Conservation (phyloP, 208 protist genomes). For the Crithidia acanthocephali region DNA sequence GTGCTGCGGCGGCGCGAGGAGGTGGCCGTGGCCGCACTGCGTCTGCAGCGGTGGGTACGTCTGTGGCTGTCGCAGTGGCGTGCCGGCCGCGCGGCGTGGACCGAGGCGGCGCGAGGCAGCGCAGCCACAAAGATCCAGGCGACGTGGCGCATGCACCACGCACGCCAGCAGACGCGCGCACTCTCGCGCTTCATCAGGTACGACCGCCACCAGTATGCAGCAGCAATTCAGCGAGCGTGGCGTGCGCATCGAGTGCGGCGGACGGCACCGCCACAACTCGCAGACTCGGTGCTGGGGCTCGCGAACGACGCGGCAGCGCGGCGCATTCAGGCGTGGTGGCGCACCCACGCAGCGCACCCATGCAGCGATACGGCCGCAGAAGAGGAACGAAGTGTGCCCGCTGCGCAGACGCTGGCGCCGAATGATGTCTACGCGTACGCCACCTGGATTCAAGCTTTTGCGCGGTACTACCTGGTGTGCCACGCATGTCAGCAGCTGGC, state of each 20-base stretch:
- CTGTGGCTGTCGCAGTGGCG: slow-evolving; percentile 36
- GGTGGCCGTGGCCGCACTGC: slow-evolving; percentile 48
- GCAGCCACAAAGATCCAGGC: slow-evolving; percentile 67
- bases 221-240: slow-evolving; percentile 62
- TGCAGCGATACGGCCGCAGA: slow-evolving; percentile 37
- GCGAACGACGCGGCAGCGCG: slow-evolving; percentile 29
- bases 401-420: slow-evolving; percentile 13
- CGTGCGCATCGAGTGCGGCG: slow-evolving; percentile 34
- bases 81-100: not conserved
- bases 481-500: not conserved
- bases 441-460: slow-evolving; percentile 52
- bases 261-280: too few relatives aligned
- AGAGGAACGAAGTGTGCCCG: not conserved
- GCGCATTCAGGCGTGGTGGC: slow-evolving; percentile 60
- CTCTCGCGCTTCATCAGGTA: slow-evolving; percentile 51
- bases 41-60: slow-evolving; percentile 55
- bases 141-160: slow-evolving; percentile 56
- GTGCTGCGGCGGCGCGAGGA: slow-evolving; percentile 56
- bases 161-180: slow-evolving; percentile 8
- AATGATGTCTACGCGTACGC: slow-evolving; percentile 63
- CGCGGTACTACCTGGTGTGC: slow-evolving; percentile 30
- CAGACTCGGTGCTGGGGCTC: too few relatives aligned
- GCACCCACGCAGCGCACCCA: slow-evolving; percentile 38
- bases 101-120: slow-evolving; percentile 29
- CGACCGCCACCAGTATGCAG: slow-evolving; percentile 59